Evolutionary conservation across 164 flowering plant genomes (phyloP).

Genomic region (Dillenia suffruticosa): DNA sequence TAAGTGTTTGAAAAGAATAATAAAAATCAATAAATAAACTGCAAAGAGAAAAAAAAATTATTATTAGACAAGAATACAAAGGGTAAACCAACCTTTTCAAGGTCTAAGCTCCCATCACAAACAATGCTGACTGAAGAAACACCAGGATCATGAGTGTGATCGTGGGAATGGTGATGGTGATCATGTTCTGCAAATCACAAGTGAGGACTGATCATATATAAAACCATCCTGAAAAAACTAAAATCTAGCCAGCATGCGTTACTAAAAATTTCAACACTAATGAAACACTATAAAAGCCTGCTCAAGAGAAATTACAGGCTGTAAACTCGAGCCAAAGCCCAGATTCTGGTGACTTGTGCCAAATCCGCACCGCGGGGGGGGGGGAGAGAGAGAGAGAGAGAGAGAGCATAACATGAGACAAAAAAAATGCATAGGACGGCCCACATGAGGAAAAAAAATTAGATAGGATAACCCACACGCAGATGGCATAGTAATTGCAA

Average conservation of each 20-base stretch:
- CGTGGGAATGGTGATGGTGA: conserved; percentile 65
- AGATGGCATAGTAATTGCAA: too few species aligned
- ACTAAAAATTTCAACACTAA: not conserved
- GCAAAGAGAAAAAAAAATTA: not conserved
- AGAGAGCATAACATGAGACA: too few species aligned
- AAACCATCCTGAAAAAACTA: not conserved
- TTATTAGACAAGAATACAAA: not conserved
- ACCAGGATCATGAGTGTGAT: conserved; percentile 94
- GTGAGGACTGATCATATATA: not conserved
- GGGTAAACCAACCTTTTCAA: conserved; percentile 68
- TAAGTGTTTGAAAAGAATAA: not conserved
- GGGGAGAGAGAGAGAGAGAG: too few species aligned
- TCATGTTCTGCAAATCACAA: conserved; percentile 61
- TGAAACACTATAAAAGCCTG: too few species aligned
- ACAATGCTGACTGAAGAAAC: conserved; percentile 97
- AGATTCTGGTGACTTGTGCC: too few species aligned
- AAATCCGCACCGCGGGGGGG: too few species aligned
- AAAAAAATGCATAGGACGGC: too few species aligned
- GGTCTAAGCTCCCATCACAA: conserved; percentile 93
- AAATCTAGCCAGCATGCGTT: not conserved
- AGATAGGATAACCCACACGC: too few species aligned
- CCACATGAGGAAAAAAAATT: too few species aligned
- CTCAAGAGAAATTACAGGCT: too few species aligned
- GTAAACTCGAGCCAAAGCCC: too few species aligned
- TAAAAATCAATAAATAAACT: not conserved